phyloP scores from a whole-genome alignment of 495 filamentous ascomycete genomes.

The Echria macrotheca region DNA sequence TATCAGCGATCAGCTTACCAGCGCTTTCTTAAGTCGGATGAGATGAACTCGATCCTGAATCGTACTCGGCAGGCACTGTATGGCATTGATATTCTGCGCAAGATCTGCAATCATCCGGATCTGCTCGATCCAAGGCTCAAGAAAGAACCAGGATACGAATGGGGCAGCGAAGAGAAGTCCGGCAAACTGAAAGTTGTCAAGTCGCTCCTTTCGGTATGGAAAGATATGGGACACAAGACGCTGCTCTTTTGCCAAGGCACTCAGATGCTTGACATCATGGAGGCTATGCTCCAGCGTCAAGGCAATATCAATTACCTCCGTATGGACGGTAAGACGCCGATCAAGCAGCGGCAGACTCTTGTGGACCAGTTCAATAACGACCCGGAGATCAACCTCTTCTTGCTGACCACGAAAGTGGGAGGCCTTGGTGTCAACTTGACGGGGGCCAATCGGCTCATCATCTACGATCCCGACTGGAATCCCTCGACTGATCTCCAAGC shows the following conservation, averaged over 20 bases:
- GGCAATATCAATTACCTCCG: conserved; percentile 71
- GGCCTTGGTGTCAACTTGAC: conserved; percentile 92
- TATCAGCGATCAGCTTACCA: conserved; percentile 72
- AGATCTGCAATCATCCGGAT: conserved; percentile 97
- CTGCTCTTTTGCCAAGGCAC: conserved; percentile 84
- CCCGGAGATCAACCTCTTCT: conserved; percentile 74
- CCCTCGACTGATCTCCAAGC: conserved; percentile 90
- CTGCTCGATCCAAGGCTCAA: conserved; percentile 60
- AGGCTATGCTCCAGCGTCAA: conserved; percentile 64
- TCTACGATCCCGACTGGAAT: conserved; percentile 98
- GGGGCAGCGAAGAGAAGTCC: conserved; percentile 68
- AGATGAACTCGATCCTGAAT: conserved; percentile 70
- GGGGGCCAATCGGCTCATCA: conserved; percentile 91
- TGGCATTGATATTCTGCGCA: conserved; percentile 85
- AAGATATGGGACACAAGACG: conserved; percentile 79
- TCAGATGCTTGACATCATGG: conserved; percentile 90
- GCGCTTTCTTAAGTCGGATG: conserved; percentile 71
- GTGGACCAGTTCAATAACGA: conserved; percentile 89
- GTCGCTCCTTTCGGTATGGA: conserved; percentile 79
- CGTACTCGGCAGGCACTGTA: conserved; percentile 73
- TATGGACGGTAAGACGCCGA: conserved; percentile 88
- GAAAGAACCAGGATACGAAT: conserved; percentile 57
- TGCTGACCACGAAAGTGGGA: conserved; percentile 91
- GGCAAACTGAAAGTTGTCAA: conserved; percentile 95
- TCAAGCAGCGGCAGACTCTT: conserved; percentile 72